Evolutionary conservation across 1,284 basidiomycete genomes (phyloP).

Genomic region (Leucoagaricus sp.): DNA sequence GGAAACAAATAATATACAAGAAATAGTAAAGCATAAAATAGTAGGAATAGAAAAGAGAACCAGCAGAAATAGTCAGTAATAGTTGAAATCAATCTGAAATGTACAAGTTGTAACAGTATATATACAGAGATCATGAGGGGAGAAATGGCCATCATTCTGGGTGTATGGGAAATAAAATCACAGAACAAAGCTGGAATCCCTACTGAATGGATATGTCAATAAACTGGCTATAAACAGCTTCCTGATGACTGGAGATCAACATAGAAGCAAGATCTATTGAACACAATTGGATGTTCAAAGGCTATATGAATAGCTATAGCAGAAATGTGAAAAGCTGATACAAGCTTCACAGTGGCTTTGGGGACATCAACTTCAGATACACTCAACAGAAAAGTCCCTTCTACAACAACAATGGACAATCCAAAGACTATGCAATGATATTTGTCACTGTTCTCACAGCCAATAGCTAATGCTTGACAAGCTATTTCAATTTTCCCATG

Average conservation of each 20-base stretch:
- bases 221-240: slow-evolving; percentile 53
- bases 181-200: slow-evolving; percentile 43
- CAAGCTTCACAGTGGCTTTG: neutral
- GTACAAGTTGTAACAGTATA: too few relatives aligned
- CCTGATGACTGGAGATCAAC: slow-evolving; percentile 54
- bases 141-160: slow-evolving; percentile 62
- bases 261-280: slow-evolving; percentile 44
- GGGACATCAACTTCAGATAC: neutral
- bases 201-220: slow-evolving; percentile 43
- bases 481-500: too few relatives aligned
- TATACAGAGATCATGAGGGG: slow-evolving; percentile 63
- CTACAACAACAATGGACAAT: neutral
- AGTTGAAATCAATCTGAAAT: too few relatives aligned
- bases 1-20: too few relatives aligned
- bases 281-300: slow-evolving; percentile 33
- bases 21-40: too few relatives aligned
- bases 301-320: slow-evolving; percentile 31
- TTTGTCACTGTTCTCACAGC: too few relatives aligned
- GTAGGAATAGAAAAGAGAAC: too few relatives aligned
- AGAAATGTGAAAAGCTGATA: slow-evolving; percentile 23
- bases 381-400: neutral
- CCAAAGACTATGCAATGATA: too few relatives aligned
- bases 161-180: slow-evolving; percentile 40
- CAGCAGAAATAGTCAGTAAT: too few relatives aligned
- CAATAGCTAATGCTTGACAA: too few relatives aligned